Evolutionary conservation across 1,284 basidiomycete genomes (phyloP), one percentile per base, ranked within the genome.

Genomic region (Pseudozyma flocculosa): DNA sequence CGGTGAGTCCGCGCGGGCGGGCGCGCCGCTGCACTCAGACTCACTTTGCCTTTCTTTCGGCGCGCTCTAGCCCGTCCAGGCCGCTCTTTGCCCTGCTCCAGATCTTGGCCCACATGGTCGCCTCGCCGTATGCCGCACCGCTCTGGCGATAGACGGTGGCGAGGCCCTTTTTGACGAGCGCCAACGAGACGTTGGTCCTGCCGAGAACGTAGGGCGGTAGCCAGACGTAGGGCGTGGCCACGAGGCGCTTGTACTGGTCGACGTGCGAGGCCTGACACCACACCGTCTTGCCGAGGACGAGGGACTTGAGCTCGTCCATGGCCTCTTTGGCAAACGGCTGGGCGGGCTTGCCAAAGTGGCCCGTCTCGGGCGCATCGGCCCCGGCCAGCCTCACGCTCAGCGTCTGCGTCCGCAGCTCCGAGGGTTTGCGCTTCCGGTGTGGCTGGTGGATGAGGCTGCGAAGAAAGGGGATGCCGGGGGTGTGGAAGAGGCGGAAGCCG

Each of bases 291-390:
- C 46, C 68, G 30, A 49, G 50, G 41, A 50, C 53, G 36, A 51
- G 66, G 40, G 45, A 52, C 54, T 29, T 57, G 38, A 78, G 60
- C 23, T 64, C 68, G 7, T 52, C 61, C n/a, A 65, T 58, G 7
- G 75, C 75, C 48, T 76, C 75, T 45, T 75, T 69, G 9, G 71
- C 58, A 51, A 64, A 76, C 0, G 75, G 75, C 54, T 78, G 75
- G 14, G 64, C 68, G 17, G 56, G 64, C 47, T 75, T 72, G 19
- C 75, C 75, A 53, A 78, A 78, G 50, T 78, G 75, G 7, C 55
- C 71, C 11, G 60, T 54, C 43, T 78, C 75, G 1, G 75, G 75
- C 15, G 75, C 75, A 41, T 78, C 75, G 1, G 66, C 71, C 8
- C 75, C 75, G 2, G 75, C 75, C 4, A 78, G 56, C 9, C 75